Base-by-base conservation (phyloP, 805 yeast species). In the Candida pseudoglaebosa region DNA sequence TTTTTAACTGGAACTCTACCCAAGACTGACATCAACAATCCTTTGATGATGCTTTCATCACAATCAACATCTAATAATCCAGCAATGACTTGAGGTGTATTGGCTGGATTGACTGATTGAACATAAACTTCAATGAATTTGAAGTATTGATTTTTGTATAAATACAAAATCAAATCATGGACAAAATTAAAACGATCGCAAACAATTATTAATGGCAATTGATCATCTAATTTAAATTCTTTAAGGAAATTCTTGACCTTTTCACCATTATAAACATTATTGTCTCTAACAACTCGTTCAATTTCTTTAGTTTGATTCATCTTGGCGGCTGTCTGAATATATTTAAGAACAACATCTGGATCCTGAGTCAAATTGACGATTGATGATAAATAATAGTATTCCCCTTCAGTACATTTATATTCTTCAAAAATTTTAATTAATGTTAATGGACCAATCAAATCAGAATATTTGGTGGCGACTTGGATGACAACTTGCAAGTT, bases 111-210 rank as follows among this genome's bases (percentile, higher is more conserved):
- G 37, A 93, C 98, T 60, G 89, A 95, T 70, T 93, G 98, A 40
- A 93, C 99, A 56, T 91, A 93, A 35, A 93, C 95, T 70, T 93
- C 98, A 64, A 93, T 93, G 54, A 91, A 93, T 65, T 93, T 89
- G 79, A 89, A 86, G 67, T 82, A 91, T 64, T 91, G 90, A 67
- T 90, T 86, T 71, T 91, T 93, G 81, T 93, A 93, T 61, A 93
- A 75, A 69, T 85, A 93, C 56, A 93, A 75, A 41, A 93, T 82
- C 68, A 93, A 77, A 63, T 93, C 99, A 62, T 93, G 98, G 39
- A 90, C 88, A 61, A 80, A 93, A 61, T 82, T 73, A 68, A 73
- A 87, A 58, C 96, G 80, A 70, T 93, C 98, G 67, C 97, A 90
- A 35, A 93, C 96, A 61, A 95, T 85, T 50, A 95, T 90, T 63